Evolutionary conservation across 1,139 yeast species (phyloP), one percentile per base, ranked within the genome.

Genomic region (Taiozyma sp.): DNA sequence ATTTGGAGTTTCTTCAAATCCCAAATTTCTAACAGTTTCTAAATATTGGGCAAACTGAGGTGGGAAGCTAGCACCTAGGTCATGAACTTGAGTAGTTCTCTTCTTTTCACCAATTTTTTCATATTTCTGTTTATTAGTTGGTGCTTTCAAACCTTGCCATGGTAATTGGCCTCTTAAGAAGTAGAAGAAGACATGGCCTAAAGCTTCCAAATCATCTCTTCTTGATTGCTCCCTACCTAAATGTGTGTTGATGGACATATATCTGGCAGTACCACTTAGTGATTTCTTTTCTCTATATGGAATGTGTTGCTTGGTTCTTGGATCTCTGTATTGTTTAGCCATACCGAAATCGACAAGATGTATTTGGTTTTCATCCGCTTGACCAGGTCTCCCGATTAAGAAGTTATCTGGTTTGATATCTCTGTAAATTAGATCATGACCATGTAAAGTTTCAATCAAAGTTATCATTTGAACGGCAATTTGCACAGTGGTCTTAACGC

Each of bases 91-190:
- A 14, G 97, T 87, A 11, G 93, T 80, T 69, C 90, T 88, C 71
- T 91, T 91, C 70, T 91, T 91, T 64, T 88, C 93, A 54, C 97
- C 98, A 70, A 93, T 93, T 68, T 90, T 91, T 70, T 93, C 98
- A 69, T 93, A 93, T 70, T 93, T 93, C 66, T 88, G 90, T 71
- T 93, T 93, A 73, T 93, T 93, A 42, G 96, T 90, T 57, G 96
- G 96, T n/a, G 98, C 99, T 71, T 91, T 91, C 59, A 93, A 77
- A 30, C 99, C 98, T 73, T 93, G 99, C 99, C 99, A 93, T 47
- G 99, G 99, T 64, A 93, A 79, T 56, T 88, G 90, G 47, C 99
- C 99, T 60, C 95, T 79, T 61, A 93, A 72, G 66, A 93, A 93
- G 71, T 93, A 93, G 71, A 93, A 85, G 66, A 93, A 88, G 3